Percentiles rank a stretch among this genome's conserved stretches.
Evolutionary conservation across 2,329 filamentous ascomycete genomes (phyloP).

Genomic region (Aspergillus neoniger): DNA sequence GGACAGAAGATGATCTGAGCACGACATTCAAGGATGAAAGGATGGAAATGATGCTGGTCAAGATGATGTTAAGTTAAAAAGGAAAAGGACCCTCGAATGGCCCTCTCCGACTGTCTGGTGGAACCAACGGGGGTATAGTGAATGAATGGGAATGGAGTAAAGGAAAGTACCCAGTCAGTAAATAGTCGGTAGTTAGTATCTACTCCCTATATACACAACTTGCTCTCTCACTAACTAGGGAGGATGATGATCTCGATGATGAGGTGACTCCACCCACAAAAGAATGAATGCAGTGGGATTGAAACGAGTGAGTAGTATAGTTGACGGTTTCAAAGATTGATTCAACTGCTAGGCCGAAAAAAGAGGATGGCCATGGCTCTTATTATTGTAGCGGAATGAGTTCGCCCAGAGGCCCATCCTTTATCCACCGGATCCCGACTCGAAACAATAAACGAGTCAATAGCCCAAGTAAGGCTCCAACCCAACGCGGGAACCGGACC

Average conservation of each 20-base stretch:
- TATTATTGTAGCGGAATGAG: not conserved
- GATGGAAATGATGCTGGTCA: not conserved
- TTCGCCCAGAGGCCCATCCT: not conserved
- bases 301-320: not conserved
- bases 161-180: too few relatives aligned
- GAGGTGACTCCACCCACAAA: not conserved
- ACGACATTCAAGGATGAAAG: slow-evolving; percentile 19
- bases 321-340: not conserved
- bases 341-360: too few relatives aligned
- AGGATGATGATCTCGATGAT: too few relatives aligned
- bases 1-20: slow-evolving; percentile 24
- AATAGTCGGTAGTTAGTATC: too few relatives aligned
- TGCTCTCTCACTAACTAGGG: too few relatives aligned
- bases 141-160: not conserved
- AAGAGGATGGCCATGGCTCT: slow-evolving; percentile 1
- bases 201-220: too few relatives aligned
- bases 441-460: slow-evolving; percentile 20
- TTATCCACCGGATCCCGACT: slow-evolving; percentile 7
- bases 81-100: not conserved
- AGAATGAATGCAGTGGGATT: not conserved
- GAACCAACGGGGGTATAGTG: too few relatives aligned
- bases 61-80: not conserved
- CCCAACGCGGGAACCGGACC: not conserved
- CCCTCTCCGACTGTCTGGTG: too few relatives aligned
- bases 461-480: slow-evolving; percentile 23